phyloP scores from a whole-genome alignment of 2,329 filamentous ascomycete genomes.

The Xylaria sp. region DNA sequence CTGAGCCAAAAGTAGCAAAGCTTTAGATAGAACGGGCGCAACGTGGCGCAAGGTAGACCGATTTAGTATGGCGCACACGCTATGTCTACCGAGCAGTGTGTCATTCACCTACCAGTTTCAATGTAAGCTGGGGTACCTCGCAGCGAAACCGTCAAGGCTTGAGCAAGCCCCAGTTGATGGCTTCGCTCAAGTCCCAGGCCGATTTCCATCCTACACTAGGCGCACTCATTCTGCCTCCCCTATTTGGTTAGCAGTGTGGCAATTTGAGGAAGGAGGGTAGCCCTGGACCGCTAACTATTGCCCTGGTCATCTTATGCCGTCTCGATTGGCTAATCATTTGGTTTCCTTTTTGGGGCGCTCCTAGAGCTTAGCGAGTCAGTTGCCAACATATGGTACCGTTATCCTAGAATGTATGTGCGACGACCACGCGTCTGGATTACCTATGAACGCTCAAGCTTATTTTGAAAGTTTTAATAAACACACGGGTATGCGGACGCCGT shows the following conservation, averaged over 20 bases:
- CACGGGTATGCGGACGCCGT: not conserved
- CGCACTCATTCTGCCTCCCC: constrained; percentile 21
- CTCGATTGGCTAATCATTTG: constrained; percentile 21
- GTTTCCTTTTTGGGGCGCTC: constrained; percentile 13
- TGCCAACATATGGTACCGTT: constrained; percentile 10
- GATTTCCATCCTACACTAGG: not conserved
- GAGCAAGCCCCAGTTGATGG: constrained; percentile 3
- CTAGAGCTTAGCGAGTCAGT: constrained; percentile 20
- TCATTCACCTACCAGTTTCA: constrained; percentile 21
- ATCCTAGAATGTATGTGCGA: constrained; percentile 3
- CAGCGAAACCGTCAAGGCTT: not conserved
- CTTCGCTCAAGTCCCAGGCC: not conserved
- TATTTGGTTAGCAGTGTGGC: constrained; percentile 29
- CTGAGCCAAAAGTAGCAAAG: constrained; percentile 20
- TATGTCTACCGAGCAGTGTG: constrained; percentile 15
- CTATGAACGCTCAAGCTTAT: constrained; percentile 5
- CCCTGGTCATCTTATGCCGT: constrained; percentile 17
- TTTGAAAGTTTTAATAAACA: not conserved
- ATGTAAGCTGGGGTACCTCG: not conserved
- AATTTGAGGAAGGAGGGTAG: constrained; percentile 36
- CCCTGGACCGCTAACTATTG: constrained; percentile 26
- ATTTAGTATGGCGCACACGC: not conserved
- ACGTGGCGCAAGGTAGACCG: not conserved
- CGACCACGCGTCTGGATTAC: constrained; percentile 5
- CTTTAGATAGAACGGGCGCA: constrained; percentile 7